Conservation (phyloP, 352 stramenopile species). For the Globisporangium cystogenes region DNA sequence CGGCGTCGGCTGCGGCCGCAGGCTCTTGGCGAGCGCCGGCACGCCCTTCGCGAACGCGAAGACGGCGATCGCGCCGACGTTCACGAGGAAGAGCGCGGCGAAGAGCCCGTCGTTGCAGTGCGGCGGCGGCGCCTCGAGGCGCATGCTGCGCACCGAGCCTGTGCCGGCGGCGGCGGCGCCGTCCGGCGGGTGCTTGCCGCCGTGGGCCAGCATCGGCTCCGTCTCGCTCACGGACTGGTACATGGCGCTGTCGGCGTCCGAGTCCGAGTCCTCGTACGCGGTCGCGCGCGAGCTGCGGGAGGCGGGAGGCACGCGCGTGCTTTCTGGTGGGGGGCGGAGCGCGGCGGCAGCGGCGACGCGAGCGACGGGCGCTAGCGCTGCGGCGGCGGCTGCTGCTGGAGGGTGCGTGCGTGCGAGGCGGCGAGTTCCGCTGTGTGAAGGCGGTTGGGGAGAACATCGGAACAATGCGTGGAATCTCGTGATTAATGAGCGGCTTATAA, state of each 20-base stretch:
- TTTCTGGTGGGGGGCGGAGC: background rate
- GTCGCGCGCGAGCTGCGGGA: slow-evolving; percentile 7
- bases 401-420: too few relatives aligned
- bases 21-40: slow-evolving; percentile 28
- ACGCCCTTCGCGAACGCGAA: slow-evolving; percentile 73
- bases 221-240: slow-evolving; percentile 65
- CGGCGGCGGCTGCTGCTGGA: too few relatives aligned
- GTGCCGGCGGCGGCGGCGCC: slow-evolving; percentile 22
- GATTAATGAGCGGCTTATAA: too few relatives aligned
- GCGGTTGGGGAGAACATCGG: too few relatives aligned
- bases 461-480: too few relatives aligned
- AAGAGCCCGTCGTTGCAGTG: slow-evolving; percentile 77
- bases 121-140: slow-evolving; percentile 41
- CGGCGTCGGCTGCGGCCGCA: slow-evolving; percentile 1
- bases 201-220: slow-evolving; percentile 56
- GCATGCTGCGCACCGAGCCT: slow-evolving; percentile 57
- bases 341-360: background rate
- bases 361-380: background rate
- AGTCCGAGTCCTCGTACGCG: slow-evolving; percentile 11
- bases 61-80: slow-evolving; percentile 50
- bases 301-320: too few relatives aligned
- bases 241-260: slow-evolving; percentile 29
- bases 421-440: too few relatives aligned
- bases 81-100: slow-evolving; percentile 58
- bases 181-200: slow-evolving; percentile 9